Evolutionary conservation across 2,329 filamentous ascomycete species (phyloP).

Genomic region (Fusarium albosuccineum): DNA sequence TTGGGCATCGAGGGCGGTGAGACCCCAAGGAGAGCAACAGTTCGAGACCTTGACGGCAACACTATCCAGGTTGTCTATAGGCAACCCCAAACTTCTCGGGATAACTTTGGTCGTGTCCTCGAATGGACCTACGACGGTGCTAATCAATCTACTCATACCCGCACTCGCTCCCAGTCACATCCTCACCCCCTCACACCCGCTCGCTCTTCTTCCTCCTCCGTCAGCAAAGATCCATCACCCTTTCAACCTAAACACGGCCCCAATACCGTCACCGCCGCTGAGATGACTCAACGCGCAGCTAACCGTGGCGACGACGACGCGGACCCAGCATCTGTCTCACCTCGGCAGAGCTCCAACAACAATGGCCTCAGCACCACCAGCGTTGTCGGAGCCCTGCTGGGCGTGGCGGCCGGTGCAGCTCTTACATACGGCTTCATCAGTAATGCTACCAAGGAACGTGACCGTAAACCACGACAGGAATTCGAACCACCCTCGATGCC

Average conservation of each 20-base stretch:
- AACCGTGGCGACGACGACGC: constrained; percentile 33
- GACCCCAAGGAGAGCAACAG: constrained; percentile 61
- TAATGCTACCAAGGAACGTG: constrained; percentile 62
- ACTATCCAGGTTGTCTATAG: constrained; percentile 80
- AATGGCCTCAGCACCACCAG: constrained; percentile 68
- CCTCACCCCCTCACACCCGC: constrained; percentile 38
- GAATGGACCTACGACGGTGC: constrained; percentile 63
- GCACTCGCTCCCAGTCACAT: constrained; percentile 42
- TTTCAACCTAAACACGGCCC: constrained; percentile 38
- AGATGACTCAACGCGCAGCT: constrained; percentile 43
- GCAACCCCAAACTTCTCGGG: constrained; percentile 45
- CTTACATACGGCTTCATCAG: constrained; percentile 76
- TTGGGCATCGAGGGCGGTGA: constrained; percentile 51
- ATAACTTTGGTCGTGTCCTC: constrained; percentile 60
- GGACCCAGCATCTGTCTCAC: constrained; percentile 41
- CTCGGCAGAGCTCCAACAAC: constrained; percentile 53
- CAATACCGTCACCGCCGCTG: constrained; percentile 40
- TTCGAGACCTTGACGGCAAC: constrained; percentile 86
- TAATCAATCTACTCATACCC: constrained; percentile 22
- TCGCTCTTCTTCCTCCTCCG: constrained; percentile 39
- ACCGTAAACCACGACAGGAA: constrained; percentile 56
- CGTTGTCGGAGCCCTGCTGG: constrained; percentile 81
- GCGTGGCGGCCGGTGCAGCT: constrained; percentile 77
- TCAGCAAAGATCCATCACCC: constrained; percentile 34
- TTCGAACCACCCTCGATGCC: constrained; percentile 56